Evolutionary conservation across 2,329 filamentous ascomycete genomes (phyloP), one percentile per base, ranked within the genome.

Genomic region (Ascocoryne sarcoides): DNA sequence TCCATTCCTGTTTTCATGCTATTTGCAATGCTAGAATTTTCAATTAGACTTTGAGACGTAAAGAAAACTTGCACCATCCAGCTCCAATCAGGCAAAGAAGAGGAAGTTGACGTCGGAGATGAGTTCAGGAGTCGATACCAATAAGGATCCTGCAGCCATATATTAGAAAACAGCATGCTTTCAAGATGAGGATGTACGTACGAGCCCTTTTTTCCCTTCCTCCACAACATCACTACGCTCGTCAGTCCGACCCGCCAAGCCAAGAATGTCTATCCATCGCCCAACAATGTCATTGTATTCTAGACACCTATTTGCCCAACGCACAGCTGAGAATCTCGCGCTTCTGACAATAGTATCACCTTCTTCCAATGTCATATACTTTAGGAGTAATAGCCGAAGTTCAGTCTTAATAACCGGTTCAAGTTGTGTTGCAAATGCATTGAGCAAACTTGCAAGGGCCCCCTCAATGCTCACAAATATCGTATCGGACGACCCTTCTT

Each of bases 401-500:
- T 54, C 52, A 17, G 45, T 35, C 16, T 43, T 49, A n/a, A 60
- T 18, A 9, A 38, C 36, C 9, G 65, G 2, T 60, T 64, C 26
- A 67, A 70, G 39, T 14, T 56, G 55, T 8, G 47, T 26, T 5
- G 46, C 57, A 45, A 79, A 74, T 2, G 73, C 70, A 46, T 72
- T 73, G n/a, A 84, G 62, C 46, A 95, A 69, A 40, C 81, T 87
- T 3, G 88, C 90, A 3, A 96, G 66, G 0, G 89, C 83, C 37
- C 90, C 85, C 53, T 96, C 89, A 40, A 96, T 88, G 56, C 87
- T 92, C 46, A 94, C 79, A 34, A 84, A 82, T 1, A 89, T 81
- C 7, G 79, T 70, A 36, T 83, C 80, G 1, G 78, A 73, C 1
- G 78, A 84, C 0, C 79, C 75, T 53, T 96, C 90, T 49, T 88